Evolutionary conservation across 2,329 filamentous ascomycete species (phyloP), one percentile per base, ranked within the genome.

Genomic region (Fusarium siculi): DNA sequence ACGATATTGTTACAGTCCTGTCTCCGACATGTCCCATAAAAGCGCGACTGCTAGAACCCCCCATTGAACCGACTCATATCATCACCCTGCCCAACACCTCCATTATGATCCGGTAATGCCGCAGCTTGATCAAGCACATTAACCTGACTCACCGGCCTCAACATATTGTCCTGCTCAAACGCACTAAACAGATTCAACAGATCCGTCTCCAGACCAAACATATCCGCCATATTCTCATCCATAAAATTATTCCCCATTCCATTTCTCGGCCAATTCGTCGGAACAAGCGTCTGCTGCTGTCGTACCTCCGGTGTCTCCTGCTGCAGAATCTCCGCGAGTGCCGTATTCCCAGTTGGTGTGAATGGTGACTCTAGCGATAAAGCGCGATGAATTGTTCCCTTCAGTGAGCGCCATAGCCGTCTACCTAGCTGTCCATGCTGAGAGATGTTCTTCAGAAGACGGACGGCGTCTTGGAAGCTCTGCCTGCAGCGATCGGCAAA

Each of bases 121-220:
- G 39, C 23, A 7, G 28, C 12, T 12, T 59, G 34, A 30, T 60
- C 53, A 42, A 60, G n/a, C 15, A 42, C 53, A 10, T 40, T 47
- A 8, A 47, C 18, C 44, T 59, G 60, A 10, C 36, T 21, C 28
- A 18, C 32, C 19, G 50, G 34, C 25, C 54, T 59, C 7, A 63
- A 19, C 42, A 63, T 60, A 15, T 49, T 60, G 21, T 63, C 60
- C 12, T 66, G 49, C 37, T 66, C 63, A 43, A 66, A 66, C 4
- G 63, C 63, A 34, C 49, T 66, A 10, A 66, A 66, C 9, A 66
- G 15, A 37, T 66, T 66, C 21, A 66, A 3, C 16, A 66, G 16
- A n/a, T 66, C 63, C 1, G 63, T 57, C 25, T 66, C 63, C 32
- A 66, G 14, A 2, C 63, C 63, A 49, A 66, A 66, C 44, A 56